Evolutionary conservation across 768 basidiomycete species (phyloP).

Genomic region (Hemileccinum rubropunctum): DNA sequence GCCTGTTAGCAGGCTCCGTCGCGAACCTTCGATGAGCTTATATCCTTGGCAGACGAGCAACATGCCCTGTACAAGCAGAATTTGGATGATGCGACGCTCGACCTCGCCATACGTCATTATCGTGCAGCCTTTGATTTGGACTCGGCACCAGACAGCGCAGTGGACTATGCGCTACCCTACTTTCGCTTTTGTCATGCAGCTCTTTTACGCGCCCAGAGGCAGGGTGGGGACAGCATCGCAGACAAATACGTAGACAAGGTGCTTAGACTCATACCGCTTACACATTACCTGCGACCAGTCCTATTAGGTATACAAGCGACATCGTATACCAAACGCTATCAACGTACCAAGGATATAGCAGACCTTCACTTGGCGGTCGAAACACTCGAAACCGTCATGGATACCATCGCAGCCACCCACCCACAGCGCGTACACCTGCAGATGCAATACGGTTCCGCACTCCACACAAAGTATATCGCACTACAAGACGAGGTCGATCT

Average conservation of each 20-base stretch:
- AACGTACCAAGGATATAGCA: slow-evolving; percentile 5
- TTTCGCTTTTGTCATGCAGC: slow-evolving; percentile 6
- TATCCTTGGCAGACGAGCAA: slow-evolving; percentile 9
- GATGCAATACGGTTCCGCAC: slow-evolving; percentile 17
- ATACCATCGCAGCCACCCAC: slow-evolving; percentile 4
- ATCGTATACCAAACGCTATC: slow-evolving; percentile 11
- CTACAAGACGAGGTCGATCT: slow-evolving; percentile 17
- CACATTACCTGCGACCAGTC: slow-evolving; percentile 9
- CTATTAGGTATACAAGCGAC: slow-evolving; percentile 10
- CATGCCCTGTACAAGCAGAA: slow-evolving; percentile 4
- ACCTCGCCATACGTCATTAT: slow-evolving; percentile 13
- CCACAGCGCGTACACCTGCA: slow-evolving; percentile 12
- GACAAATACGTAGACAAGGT: slow-evolving; percentile 10
- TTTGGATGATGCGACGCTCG: slow-evolving; percentile 1
- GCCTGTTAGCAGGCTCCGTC: not conserved
- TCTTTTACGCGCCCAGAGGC: not conserved
- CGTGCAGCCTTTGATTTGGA: slow-evolving; percentile 18
- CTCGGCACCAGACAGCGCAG: not conserved
- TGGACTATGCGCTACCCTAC: slow-evolving; percentile 6
- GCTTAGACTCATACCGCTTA: slow-evolving; percentile 1
- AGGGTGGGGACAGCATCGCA: not conserved
- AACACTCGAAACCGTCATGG: slow-evolving; percentile 1
- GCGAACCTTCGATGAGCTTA: slow-evolving; percentile 27
- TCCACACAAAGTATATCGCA: slow-evolving; percentile 14
- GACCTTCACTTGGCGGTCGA: slow-evolving; percentile 16